A percentile compares a stretch with the other conserved stretches of the same genome.
phyloP scores from a whole-genome alignment of 257 asterid species.

The Knoxia roxburghii region DNA sequence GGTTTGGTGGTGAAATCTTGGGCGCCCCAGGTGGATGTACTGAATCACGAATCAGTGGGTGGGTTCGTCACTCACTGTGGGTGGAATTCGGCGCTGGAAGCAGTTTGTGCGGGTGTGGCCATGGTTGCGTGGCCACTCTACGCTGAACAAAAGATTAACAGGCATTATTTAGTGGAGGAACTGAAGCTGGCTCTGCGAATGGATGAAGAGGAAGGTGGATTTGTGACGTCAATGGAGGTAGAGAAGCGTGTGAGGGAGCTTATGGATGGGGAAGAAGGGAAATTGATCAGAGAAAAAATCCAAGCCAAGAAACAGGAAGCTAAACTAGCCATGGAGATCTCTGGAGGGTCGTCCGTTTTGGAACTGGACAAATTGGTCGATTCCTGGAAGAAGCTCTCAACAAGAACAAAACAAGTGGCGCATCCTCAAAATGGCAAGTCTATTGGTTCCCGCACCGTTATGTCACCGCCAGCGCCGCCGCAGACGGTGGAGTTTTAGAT shows the following conservation, averaged over 20 bases:
- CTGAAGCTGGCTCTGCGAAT: slow-evolving; percentile 40
- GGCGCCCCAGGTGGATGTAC: slow-evolving; percentile 60
- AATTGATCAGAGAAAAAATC: slow-evolving; percentile 22
- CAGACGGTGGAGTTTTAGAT: too few relatives aligned
- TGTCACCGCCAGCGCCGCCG: too few relatives aligned
- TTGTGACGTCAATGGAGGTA: slow-evolving; percentile 45
- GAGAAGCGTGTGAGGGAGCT: slow-evolving; percentile 38
- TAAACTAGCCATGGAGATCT: slow-evolving; percentile 25
- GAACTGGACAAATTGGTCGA: slow-evolving; percentile 15
- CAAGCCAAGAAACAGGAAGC: slow-evolving; percentile 33
- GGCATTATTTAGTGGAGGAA: slow-evolving; percentile 43
- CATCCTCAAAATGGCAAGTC: too few relatives aligned
- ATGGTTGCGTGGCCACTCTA: slow-evolving; percentile 70
- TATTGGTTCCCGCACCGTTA: too few relatives aligned
- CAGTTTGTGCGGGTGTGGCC: slow-evolving; percentile 43
- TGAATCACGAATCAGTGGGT: slow-evolving; percentile 47
- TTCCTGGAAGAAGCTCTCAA: slow-evolving; percentile 9
- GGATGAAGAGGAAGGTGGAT: slow-evolving; percentile 31
- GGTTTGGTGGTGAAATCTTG: slow-evolving; percentile 48
- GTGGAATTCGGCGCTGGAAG: slow-evolving; percentile 67
- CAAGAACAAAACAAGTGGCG: too few relatives aligned
- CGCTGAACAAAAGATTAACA: slow-evolving; percentile 54
- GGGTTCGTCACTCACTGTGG: slow-evolving; percentile 69
- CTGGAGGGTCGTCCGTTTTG: slow-evolving; percentile 33
- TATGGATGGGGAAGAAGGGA: slow-evolving; percentile 33